Evolutionary conservation across 1,139 yeast species (phyloP).

Genomic region (Yamadazyma buinensis): DNA sequence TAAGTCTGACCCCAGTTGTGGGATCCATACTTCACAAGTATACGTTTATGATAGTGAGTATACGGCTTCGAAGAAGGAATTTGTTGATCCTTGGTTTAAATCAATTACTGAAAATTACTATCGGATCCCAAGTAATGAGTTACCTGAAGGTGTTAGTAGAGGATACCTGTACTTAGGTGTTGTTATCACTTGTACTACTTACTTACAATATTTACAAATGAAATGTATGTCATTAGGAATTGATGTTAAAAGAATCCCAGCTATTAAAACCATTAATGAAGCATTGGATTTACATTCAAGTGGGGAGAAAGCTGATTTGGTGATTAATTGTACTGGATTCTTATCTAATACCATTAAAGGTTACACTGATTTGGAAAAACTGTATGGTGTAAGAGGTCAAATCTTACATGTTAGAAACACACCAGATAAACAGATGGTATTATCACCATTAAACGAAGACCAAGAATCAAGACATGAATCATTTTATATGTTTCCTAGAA

Average conservation of each 20-base stretch:
- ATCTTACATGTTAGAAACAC: conserved; percentile 37
- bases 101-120: conserved; percentile 32
- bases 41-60: conserved; percentile 26
- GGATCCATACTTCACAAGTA: conserved; percentile 36
- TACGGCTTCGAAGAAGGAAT: conserved; percentile 7
- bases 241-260: conserved; percentile 24
- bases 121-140: conserved; percentile 23
- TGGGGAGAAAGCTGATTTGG: conserved; percentile 29
- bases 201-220: conserved; percentile 42
- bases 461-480: conserved; percentile 25
- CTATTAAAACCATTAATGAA: conserved; percentile 22
- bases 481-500: conserved; percentile 49
- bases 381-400: conserved; percentile 37
- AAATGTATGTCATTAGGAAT: conserved; percentile 39
- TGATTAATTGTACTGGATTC: conserved; percentile 46
- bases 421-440: conserved; percentile 23
- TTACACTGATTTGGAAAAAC: conserved; percentile 23
- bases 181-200: conserved; percentile 47
- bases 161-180: conserved; percentile 47
- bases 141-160: conserved; percentile 27
- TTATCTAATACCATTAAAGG: conserved; percentile 31
- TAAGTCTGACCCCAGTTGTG: conserved; percentile 38
- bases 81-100: conserved; percentile 43
- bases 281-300: conserved; percentile 23
- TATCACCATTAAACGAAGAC: conserved; percentile 25